phyloP scores from a whole-genome alignment of 176 grass and related monocot genomes.

The Avena sativa region DNA sequence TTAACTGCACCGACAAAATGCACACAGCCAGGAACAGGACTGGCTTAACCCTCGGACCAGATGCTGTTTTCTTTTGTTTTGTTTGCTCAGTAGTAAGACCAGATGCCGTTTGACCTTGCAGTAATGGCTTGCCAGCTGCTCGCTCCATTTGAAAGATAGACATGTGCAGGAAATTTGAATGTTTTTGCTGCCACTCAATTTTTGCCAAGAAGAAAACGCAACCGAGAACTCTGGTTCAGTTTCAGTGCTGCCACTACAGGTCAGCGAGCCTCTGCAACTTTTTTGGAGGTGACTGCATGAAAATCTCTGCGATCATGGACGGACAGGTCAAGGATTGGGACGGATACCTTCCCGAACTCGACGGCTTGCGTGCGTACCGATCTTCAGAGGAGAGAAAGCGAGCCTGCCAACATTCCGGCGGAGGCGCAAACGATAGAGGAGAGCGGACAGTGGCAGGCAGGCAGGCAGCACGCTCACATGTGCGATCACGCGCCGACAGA shows the following conservation, averaged over 20 bases:
- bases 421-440: slow-evolving; percentile 38
- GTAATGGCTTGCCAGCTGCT: background rate
- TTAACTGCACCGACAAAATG: background rate
- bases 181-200: slow-evolving; percentile 15
- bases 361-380: slow-evolving; percentile 10
- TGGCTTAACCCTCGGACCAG: background rate
- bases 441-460: background rate
- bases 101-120: background rate
- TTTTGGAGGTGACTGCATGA: background rate
- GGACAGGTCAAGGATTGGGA: slow-evolving; percentile 9
- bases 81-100: no score
- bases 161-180: background rate
- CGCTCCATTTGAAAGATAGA: background rate
- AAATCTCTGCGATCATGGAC: slow-evolving; percentile 18
- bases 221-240: background rate
- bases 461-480: slow-evolving; percentile 29
- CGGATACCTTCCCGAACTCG: slow-evolving; percentile 43
- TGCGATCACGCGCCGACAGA: slow-evolving; percentile 32
- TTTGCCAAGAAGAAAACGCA: background rate
- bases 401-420: slow-evolving; percentile 22
- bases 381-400: slow-evolving; percentile 42
- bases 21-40: background rate
- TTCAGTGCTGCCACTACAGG: background rate
- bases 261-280: background rate
- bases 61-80: background rate